phyloP scores from a whole-genome alignment of 1,139 yeast species.

The Diutina pseudorugosa region DNA sequence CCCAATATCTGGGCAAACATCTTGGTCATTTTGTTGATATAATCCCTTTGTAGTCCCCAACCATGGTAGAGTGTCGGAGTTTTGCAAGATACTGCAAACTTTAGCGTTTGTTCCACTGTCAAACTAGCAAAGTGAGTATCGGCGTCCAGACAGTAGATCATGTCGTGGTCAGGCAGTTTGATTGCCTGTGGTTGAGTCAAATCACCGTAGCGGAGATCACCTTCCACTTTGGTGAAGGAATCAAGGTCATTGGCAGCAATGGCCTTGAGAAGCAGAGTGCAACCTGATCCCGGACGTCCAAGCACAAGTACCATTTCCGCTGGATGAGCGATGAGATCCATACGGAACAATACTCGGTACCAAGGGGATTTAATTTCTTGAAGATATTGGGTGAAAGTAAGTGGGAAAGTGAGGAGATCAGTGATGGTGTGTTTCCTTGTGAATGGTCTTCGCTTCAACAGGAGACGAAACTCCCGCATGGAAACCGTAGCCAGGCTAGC shows the following conservation, averaged over 20 bases:
- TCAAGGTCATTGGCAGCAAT: constrained; percentile 32
- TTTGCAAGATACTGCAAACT: constrained; percentile 46
- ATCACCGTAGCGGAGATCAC: constrained; percentile 40
- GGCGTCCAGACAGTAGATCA: constrained; percentile 49
- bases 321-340: constrained; percentile 32
- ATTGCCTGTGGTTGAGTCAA: constrained; percentile 36
- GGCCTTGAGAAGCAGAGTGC: constrained; percentile 44
- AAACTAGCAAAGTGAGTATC: constrained; percentile 55
- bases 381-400: background rate
- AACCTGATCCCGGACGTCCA: constrained; percentile 62
- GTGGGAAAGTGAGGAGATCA: background rate
- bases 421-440: background rate
- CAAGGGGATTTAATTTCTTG: background rate
- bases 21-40: constrained; percentile 34
- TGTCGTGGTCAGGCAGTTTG: constrained; percentile 34
- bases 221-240: constrained; percentile 9
- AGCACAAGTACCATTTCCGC: constrained; percentile 53
- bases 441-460: background rate
- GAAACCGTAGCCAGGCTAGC: background rate
- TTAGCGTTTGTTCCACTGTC: constrained; percentile 50
- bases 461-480: background rate
- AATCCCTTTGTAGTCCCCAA: constrained; percentile 33
- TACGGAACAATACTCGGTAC: constrained; percentile 23
- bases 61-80: constrained; percentile 44
- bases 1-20: constrained; percentile 45